These are phyloP conservation scores for Bonia amplexicaulis DNA, from an alignment of 176 grass and related monocot genomes.

Conservation along the genomic window DNA sequence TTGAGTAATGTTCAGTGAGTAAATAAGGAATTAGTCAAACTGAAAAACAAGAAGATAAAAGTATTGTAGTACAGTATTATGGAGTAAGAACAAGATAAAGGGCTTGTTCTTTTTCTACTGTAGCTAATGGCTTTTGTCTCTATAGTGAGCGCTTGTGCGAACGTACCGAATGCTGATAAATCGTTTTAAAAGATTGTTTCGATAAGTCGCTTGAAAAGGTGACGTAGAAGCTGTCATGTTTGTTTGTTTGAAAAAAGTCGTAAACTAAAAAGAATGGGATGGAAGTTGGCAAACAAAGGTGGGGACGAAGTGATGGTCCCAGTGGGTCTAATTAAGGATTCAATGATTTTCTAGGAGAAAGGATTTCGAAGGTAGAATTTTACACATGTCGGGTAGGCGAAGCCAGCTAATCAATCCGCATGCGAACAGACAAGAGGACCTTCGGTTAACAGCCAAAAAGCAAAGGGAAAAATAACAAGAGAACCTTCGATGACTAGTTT, in stretches of 20 bases:
- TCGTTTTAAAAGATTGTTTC: too few relatives aligned
- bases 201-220: too few relatives aligned
- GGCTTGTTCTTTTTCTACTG: too few relatives aligned
- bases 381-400: conserved; percentile 17
- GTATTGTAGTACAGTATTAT: background rate
- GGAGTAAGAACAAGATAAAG: background rate
- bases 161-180: too few relatives aligned
- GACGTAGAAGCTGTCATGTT: too few relatives aligned
- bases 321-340: background rate
- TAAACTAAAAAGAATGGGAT: too few relatives aligned
- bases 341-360: background rate
- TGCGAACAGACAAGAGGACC: background rate
- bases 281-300: background rate
- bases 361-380: background rate
- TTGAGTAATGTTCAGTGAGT: background rate
- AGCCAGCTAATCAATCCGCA: conserved; percentile 24
- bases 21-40: background rate
- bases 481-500: background rate
- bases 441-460: background rate
- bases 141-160: too few relatives aligned
- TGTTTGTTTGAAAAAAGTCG: fast-evolving
- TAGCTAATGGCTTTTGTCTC: too few relatives aligned
- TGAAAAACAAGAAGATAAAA: background rate
- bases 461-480: background rate
- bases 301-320: background rate